Percentiles rank a stretch among this genome's conserved stretches.
These are phyloP conservation scores for Geranium brycei DNA, from an alignment of 345 rosid species.

Conservation along the genomic window DNA sequence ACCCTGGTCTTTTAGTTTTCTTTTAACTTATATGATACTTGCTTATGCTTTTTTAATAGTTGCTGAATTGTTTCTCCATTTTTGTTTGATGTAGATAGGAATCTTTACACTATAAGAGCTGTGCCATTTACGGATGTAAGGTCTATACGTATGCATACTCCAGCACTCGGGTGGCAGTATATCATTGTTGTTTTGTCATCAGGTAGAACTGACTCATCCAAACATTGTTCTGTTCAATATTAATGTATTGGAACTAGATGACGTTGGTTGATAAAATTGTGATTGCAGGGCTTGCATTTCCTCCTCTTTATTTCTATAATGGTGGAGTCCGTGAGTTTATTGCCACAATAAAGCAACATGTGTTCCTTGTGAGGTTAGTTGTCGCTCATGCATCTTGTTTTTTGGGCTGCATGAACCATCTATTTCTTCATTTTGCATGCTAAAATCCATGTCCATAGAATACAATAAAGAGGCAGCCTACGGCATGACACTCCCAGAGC, in stretches of 20 bases:
- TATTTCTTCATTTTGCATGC: too few relatives aligned
- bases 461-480: too few relatives aligned
- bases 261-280: neutral
- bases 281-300: conserved; percentile 74
- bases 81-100: conserved; percentile 43
- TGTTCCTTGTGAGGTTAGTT: conserved; percentile 71
- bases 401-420: too few relatives aligned
- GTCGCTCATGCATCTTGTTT: neutral
- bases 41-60: neutral
- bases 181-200: conserved; percentile 77
- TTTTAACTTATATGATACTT: neutral
- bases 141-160: conserved; percentile 75
- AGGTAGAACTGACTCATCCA: conserved; percentile 26
- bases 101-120: conserved; percentile 72
- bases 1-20: neutral
- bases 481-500: too few relatives aligned
- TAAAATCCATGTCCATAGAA: too few relatives aligned
- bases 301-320: conserved; percentile 87
- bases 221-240: too few relatives aligned
- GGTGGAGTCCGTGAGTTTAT: conserved; percentile 91
- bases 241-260: neutral
- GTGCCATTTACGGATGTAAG: conserved; percentile 70
- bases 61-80: neutral
- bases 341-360: conserved; percentile 71
- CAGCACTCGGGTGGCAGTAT: conserved; percentile 95